Percentiles rank a stretch among this genome's conserved stretches.
Evolutionary conservation across 148 eudicot species (phyloP).

Genomic region (Persicaria maculosa): DNA sequence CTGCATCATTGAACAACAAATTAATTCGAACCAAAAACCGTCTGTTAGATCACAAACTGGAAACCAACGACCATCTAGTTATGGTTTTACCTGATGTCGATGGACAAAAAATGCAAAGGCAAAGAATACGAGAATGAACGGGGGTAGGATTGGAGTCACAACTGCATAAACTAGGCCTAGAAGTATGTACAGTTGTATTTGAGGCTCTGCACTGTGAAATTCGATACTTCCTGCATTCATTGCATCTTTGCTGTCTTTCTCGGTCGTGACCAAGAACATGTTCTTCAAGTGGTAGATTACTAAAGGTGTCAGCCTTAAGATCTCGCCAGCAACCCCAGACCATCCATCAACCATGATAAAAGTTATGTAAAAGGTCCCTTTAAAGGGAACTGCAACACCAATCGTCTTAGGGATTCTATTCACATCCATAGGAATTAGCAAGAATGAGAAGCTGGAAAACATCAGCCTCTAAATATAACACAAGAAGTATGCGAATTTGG

Average conservation of each 20-base stretch:
- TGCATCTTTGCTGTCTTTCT: slow-evolving; percentile 69
- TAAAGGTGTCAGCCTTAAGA: slow-evolving; percentile 60
- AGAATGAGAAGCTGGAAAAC: not conserved
- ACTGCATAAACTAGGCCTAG: slow-evolving; percentile 74
- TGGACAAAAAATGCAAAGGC: slow-evolving; percentile 52
- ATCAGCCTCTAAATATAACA: not conserved
- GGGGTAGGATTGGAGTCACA: slow-evolving; percentile 67
- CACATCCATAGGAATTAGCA: not conserved
- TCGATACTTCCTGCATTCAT: slow-evolving; percentile 80
- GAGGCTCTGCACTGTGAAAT: slow-evolving; percentile 69
- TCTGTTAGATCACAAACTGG: not conserved
- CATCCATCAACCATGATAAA: slow-evolving; percentile 83
- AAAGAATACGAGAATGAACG: slow-evolving; percentile 72
- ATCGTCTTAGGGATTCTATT: slow-evolving; percentile 53
- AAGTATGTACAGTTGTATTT: slow-evolving; percentile 66
- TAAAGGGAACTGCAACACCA: slow-evolving; percentile 71
- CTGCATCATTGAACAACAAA: slow-evolving; percentile 28
- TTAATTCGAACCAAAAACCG: not conserved
- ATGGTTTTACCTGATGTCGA: slow-evolving; percentile 60
- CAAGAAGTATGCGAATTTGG: not conserved
- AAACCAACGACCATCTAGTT: not conserved
- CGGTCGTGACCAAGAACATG: slow-evolving; percentile 67
- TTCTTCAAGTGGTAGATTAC: slow-evolving; percentile 70
- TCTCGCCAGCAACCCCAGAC: slow-evolving; percentile 79
- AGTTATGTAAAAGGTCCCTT: slow-evolving; percentile 78